These are phyloP conservation scores for Penicillium roqueforti DNA, from an alignment of 495 filamentous ascomycete genomes.

Conservation along the genomic window DNA sequence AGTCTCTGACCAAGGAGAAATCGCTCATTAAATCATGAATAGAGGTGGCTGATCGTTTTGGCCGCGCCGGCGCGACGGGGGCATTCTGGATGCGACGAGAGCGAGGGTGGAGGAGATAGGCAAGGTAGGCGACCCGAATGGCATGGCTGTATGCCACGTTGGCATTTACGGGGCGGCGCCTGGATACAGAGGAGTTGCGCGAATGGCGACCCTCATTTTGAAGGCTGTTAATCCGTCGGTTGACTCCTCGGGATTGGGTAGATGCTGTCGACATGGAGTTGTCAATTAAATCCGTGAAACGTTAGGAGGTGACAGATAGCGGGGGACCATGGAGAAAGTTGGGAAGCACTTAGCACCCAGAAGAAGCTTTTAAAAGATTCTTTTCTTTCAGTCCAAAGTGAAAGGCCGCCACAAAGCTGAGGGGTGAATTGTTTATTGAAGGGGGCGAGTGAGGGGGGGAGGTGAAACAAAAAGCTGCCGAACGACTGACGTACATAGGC, in stretches of 20 bases:
- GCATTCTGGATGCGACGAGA: slow-evolving; percentile 82
- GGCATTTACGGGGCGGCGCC: slow-evolving; percentile 48
- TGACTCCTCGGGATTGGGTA: slow-evolving; percentile 49
- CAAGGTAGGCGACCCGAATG: slow-evolving; percentile 84
- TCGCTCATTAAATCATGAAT: slow-evolving; percentile 69
- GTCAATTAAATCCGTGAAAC: slow-evolving; percentile 23
- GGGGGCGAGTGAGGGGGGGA: slow-evolving; percentile 12
- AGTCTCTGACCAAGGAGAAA: slow-evolving; percentile 70
- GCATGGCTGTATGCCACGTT: slow-evolving; percentile 86
- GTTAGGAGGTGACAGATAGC: slow-evolving; percentile 24
- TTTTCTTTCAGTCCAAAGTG: background rate
- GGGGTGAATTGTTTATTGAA: slow-evolving; percentile 20
- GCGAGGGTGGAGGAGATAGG: slow-evolving; percentile 89
- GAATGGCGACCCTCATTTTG: slow-evolving; percentile 50
- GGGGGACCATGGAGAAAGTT: slow-evolving; percentile 37
- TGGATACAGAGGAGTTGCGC: slow-evolving; percentile 49
- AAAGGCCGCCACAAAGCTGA: slow-evolving; percentile 9
- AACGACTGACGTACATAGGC: slow-evolving; percentile 25
- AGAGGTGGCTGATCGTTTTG: slow-evolving; percentile 63
- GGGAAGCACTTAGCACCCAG: slow-evolving; percentile 25
- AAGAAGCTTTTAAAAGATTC: slow-evolving; percentile 2
- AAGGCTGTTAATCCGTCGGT: slow-evolving; percentile 53
- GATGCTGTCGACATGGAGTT: slow-evolving; percentile 53
- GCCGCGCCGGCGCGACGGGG: slow-evolving; percentile 55
- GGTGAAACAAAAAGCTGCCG: slow-evolving; percentile 25